Base-by-base conservation (phyloP, 169 alveolate genomes). In the Cryptosporidium sp. region DNA sequence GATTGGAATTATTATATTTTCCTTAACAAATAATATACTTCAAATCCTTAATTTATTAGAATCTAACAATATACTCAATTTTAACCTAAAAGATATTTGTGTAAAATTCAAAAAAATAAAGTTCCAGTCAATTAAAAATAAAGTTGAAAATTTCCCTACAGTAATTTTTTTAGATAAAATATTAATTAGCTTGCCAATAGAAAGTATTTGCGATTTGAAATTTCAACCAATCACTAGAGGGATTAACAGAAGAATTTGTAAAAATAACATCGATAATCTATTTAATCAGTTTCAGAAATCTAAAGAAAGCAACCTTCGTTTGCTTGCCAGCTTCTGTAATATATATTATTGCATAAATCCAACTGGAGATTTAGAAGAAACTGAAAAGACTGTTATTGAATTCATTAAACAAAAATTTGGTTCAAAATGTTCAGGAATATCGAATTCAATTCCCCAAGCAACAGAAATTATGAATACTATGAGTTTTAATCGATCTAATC, bases 201-300 rank as follows among this genome's bases (percentile, higher is more conserved):
- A 80, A n/a, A 61, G 89, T 4, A 37, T 62, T 9, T n/a, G 3
- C 12, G 73, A 65, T 8, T 37, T 62, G 29, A 16, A 21, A 45
- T 35, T 26, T 21, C 89, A 80, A 39, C 89, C 89, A 16, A 80
- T 80, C 3, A 80, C 75, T 14, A 60, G 89, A 62, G 89, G 89
- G 10, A 33, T 80, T 33, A 39, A 80, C 62, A 31, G 18, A 29
- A 80, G 67, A 21, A 45, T 80, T 0, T 58, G 61, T 10, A 7
- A 14, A 48, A 7, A 35, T 3, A 80, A 80, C 42, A 26, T 80
- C 39, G 48, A 51, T 18, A 1, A 73, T 35, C 12, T 73, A 3
- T 35, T 35, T 18, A n/a, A 18, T 12, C 48, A 62, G 44, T 39
- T 26, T 14, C 52, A 62, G 7, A 18, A 45, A 18, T 14, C 12